A percentile compares a stretch with the other conserved stretches of the same genome.
phyloP scores from a whole-genome alignment of 495 filamentous ascomycete species.

The Xylaria grammica region DNA sequence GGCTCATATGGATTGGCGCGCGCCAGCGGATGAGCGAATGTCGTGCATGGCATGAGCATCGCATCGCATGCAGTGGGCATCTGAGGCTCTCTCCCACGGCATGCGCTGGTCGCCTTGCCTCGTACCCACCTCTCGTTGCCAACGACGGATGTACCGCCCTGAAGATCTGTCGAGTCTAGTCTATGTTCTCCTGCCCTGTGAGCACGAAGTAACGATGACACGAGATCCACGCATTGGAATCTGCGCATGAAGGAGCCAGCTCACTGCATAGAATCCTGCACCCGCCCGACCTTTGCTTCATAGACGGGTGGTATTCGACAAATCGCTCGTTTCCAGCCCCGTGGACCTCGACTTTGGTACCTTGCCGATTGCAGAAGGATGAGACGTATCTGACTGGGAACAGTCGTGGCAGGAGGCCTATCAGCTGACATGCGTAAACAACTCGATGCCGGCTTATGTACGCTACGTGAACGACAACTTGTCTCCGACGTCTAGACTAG shows the following conservation, averaged over 20 bases:
- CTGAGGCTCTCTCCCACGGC: conserved; percentile 41
- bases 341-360: conserved; percentile 34
- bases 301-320: conserved; percentile 9
- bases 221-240: conserved; percentile 35
- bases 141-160: conserved; percentile 17
- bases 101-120: conserved; percentile 34
- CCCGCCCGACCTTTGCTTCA: conserved; percentile 26
- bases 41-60: conserved; percentile 38
- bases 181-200: background rate
- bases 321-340: conserved; percentile 30
- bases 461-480: background rate
- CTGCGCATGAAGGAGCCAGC: conserved; percentile 9
- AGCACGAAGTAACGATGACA: conserved; percentile 38
- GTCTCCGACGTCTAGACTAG: background rate
- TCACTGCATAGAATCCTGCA: conserved; percentile 39
- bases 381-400: background rate
- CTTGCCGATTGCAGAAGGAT: conserved; percentile 4
- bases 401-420: background rate
- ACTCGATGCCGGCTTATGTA: background rate
- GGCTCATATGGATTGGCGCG: conserved; percentile 23
- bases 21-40: conserved; percentile 25
- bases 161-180: conserved; percentile 25
- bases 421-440: background rate
- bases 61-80: conserved; percentile 37
- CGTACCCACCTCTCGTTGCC: conserved; percentile 31